Percentiles rank a stretch among this genome's conserved stretches.
Evolutionary conservation across 371 early-diverging fungal species (phyloP).

Genomic region (Capillidium heterosporum): DNA sequence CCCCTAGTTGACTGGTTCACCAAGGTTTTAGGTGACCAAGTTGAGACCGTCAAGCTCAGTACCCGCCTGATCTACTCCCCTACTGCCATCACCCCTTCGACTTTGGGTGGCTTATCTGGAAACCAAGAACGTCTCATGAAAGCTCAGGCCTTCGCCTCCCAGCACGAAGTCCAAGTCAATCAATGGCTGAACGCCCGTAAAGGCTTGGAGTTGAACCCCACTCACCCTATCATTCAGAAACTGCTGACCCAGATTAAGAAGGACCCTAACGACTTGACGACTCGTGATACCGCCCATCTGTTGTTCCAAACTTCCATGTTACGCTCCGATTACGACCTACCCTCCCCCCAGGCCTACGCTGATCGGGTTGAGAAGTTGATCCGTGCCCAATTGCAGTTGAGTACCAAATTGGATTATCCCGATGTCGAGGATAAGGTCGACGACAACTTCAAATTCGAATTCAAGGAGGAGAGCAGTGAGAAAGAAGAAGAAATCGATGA

Average conservation of each 20-base stretch:
- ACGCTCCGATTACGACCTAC: conserved; percentile 5
- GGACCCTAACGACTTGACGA: conserved; percentile 15
- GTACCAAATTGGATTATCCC: conserved; percentile 16
- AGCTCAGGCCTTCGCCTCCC: conserved; percentile 23
- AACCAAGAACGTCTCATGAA: conserved; percentile 35
- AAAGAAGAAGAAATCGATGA: not conserved
- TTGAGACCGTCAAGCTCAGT: conserved; percentile 57
- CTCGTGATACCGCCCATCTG: conserved; percentile 6
- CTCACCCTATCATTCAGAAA: conserved; percentile 39
- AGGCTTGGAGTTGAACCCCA: conserved; percentile 73
- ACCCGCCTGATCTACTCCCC: conserved; percentile 57
- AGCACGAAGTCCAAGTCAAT: conserved; percentile 33
- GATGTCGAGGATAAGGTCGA: conserved; percentile 21
- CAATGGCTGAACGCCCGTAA: conserved; percentile 36
- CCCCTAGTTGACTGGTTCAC: conserved; percentile 50
- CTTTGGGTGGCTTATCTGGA: conserved; percentile 22
- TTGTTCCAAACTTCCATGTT: conserved; percentile 5
- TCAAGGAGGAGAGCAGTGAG: not conserved
- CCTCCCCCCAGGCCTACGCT: conserved; percentile 6
- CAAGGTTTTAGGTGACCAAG: conserved; percentile 29
- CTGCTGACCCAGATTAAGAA: conserved; percentile 26
- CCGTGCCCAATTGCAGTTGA: conserved; percentile 1
- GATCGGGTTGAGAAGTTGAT: conserved; percentile 3
- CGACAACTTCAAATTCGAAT: too few relatives aligned
- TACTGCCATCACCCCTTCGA: conserved; percentile 43